Conservation (phyloP, 805 yeast species). For the Lachancea meyersii region DNA sequence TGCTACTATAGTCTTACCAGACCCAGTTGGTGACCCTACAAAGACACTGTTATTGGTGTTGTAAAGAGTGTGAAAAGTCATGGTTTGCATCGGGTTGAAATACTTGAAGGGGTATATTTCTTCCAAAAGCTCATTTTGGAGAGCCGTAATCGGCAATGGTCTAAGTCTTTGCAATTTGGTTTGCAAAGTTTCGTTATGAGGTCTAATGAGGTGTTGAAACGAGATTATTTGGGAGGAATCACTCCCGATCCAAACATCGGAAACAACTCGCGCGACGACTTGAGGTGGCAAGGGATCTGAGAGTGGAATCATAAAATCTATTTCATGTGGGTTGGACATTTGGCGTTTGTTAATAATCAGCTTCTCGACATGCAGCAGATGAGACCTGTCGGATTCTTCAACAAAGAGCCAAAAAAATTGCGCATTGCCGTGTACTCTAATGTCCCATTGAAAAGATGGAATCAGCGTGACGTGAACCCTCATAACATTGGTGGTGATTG, state of each 20-base stretch:
- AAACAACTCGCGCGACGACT: constrained; percentile 66
- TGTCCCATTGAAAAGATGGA: constrained; percentile 86
- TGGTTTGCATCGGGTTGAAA: constrained; percentile 98
- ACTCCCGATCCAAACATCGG: constrained; percentile 87
- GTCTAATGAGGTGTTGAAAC: constrained; percentile 83
- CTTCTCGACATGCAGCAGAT: constrained; percentile 76
- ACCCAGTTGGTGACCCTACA: constrained; percentile 97
- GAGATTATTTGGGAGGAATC: constrained; percentile 73
- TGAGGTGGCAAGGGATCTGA: constrained; percentile 89
- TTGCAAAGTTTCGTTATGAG: constrained; percentile 78
- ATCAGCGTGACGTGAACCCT: constrained; percentile 64
- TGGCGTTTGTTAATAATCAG: constrained; percentile 60
- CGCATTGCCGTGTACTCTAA: constrained; percentile 68
- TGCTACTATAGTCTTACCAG: constrained; percentile 96
- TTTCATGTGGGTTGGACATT: constrained; percentile 50
- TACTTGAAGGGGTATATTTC: constrained; percentile 70
- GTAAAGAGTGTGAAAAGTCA: constrained; percentile 87
- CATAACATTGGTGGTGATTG: constrained; percentile 82
- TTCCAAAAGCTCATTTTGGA: constrained; percentile 64
- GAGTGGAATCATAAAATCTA: constrained; percentile 90
- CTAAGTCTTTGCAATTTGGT: constrained; percentile 74
- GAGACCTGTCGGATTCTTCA: constrained; percentile 72
- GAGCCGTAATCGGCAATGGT: constrained; percentile 79
- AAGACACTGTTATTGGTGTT: constrained; percentile 73
- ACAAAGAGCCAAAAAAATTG: constrained; percentile 91